These are phyloP conservation scores for Stephanodiscus triporus DNA, from an alignment of 108 stramenopile genomes.

Conservation along the genomic window DNA sequence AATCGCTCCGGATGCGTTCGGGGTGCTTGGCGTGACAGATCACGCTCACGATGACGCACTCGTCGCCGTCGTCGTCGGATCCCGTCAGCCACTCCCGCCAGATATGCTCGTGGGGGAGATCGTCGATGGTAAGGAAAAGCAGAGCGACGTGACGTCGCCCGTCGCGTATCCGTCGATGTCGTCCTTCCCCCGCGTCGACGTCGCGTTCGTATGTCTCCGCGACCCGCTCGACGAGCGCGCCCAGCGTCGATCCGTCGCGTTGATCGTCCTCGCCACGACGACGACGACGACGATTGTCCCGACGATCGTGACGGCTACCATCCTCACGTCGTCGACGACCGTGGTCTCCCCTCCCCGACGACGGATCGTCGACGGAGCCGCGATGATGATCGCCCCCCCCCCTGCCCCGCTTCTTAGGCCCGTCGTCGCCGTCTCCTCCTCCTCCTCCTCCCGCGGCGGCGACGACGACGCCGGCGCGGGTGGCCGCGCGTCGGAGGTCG, in stretches of 20 bases:
- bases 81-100: conserved; percentile 74
- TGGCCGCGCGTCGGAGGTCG: conserved; percentile 61
- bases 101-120: conserved; percentile 81
- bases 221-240: not conserved
- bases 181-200: not conserved
- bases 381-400: not conserved
- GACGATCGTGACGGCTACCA: conserved; percentile 6
- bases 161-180: not conserved
- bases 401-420: not conserved
- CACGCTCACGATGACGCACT: conserved; percentile 58
- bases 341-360: conserved; percentile 13
- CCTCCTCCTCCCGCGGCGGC: not conserved
- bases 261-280: conserved; percentile 7
- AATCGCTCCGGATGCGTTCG: conserved; percentile 65
- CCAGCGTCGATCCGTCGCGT: not conserved
- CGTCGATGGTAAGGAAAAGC: conserved; percentile 78
- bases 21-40: conserved; percentile 87
- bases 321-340: conserved; percentile 14
- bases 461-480: conserved; percentile 21
- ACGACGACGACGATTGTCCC: not conserved
- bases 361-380: conserved; percentile 5
- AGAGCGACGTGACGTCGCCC: conserved; percentile 41
- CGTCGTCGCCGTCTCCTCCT: conserved; percentile 39
- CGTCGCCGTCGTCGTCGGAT: not conserved
- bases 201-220: conserved; percentile 4